Conservation (phyloP, 1,284 basidiomycete species). For the Ceratobasidium sp. region DNA sequence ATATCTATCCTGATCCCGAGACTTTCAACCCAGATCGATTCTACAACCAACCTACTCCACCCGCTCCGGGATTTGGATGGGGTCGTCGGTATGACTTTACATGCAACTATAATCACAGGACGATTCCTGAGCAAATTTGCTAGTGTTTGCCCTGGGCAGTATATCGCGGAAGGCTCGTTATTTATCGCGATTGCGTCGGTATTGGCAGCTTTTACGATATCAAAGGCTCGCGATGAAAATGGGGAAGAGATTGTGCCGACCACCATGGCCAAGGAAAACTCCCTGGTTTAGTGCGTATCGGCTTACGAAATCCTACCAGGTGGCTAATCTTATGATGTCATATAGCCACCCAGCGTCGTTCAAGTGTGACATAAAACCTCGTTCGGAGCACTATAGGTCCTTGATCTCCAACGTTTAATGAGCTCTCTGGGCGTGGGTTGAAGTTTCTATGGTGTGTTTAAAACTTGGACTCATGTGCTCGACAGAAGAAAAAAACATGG, state of each 20-base stretch:
- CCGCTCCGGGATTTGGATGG: constrained; percentile 33
- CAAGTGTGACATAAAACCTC: constrained; percentile 47
- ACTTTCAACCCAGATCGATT: constrained; percentile 46
- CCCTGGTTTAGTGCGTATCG: constrained; percentile 22
- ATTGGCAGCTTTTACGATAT: constrained; percentile 21
- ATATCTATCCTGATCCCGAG: constrained; percentile 43
- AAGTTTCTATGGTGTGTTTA: not conserved
- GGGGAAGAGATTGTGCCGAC: constrained; percentile 26
- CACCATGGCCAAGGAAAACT: constrained; percentile 31
- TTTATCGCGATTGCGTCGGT: constrained; percentile 31
- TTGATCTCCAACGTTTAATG: not conserved
- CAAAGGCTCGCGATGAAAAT: constrained; percentile 28
- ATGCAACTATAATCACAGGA: not conserved
- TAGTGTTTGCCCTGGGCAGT: constrained; percentile 28
- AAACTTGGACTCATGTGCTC: not conserved
- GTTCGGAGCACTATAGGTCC: constrained; percentile 32
- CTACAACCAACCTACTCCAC: not conserved
- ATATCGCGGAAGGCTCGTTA: constrained; percentile 23
- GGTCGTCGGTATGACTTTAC: constrained; percentile 11
- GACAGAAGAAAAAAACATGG: not conserved
- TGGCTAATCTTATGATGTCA: not conserved
- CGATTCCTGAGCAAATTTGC: too few relatives aligned
- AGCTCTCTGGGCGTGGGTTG: too few relatives aligned
- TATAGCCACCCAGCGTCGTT: constrained; percentile 44
- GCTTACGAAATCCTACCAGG: not conserved